Evolutionary conservation across 2,329 filamentous ascomycete species (phyloP).

Genomic region (Cordyceps fumosorosea): DNA sequence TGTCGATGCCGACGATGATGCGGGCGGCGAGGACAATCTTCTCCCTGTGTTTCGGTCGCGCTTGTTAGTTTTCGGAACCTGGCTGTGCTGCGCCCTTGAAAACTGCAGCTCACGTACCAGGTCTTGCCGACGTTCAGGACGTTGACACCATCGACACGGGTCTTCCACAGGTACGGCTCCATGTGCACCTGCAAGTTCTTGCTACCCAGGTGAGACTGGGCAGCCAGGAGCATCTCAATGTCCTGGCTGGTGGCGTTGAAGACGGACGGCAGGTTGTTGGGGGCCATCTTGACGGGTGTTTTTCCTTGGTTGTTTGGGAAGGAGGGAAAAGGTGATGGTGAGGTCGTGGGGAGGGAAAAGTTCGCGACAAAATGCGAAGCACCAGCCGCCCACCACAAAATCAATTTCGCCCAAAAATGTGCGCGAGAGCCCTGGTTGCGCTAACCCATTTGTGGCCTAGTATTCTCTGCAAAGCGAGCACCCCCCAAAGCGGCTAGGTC

Average conservation of each 20-base stretch:
- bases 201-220: constrained; percentile 92
- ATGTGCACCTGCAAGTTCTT: constrained; percentile 99
- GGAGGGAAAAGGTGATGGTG: constrained; percentile 21
- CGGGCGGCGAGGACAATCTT: constrained; percentile 98
- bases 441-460: constrained; percentile 24
- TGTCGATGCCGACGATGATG: constrained; percentile 98
- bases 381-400: constrained; percentile 18
- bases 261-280: constrained; percentile 83
- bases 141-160: constrained; percentile 95
- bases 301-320: constrained; percentile 25
- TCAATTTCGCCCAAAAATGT: constrained; percentile 33
- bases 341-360: constrained; percentile 29
- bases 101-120: constrained; percentile 53
- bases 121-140: constrained; percentile 99
- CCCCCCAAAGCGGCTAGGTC: neutral
- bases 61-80: neutral
- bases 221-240: constrained; percentile 98
- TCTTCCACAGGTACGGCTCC: constrained; percentile 99
- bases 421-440: constrained; percentile 28
- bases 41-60: constrained; percentile 59
- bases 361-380: constrained; percentile 29
- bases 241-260: constrained; percentile 98
- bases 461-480: neutral
- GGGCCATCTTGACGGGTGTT: constrained; percentile 72
- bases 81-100: neutral